These are phyloP conservation scores for Perilla frutescens DNA, from an alignment of 257 asterid species.

Conservation along the genomic window DNA sequence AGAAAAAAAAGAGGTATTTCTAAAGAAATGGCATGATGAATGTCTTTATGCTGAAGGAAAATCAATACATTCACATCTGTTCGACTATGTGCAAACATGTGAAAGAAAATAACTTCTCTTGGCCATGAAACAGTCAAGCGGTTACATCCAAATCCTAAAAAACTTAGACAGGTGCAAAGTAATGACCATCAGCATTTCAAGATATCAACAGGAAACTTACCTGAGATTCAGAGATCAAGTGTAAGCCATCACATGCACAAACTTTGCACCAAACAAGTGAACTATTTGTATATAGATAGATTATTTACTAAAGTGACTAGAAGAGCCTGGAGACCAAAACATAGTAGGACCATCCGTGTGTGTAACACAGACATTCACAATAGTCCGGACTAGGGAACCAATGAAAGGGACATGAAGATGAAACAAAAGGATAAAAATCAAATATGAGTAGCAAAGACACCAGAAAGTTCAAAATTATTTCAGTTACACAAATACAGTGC, in stretches of 20 bases:
- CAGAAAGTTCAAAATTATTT: not conserved
- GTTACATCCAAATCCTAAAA: constrained; percentile 1
- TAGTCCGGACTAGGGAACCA: not conserved
- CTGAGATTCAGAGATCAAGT: constrained; percentile 78
- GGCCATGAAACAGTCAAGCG: constrained; percentile 8
- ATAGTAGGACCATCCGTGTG: not conserved
- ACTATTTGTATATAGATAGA: constrained; percentile 6
- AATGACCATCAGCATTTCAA: constrained; percentile 54
- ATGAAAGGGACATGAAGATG: not conserved
- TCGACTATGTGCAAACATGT: constrained; percentile 16
- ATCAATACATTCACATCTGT: not conserved
- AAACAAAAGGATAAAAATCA: not conserved
- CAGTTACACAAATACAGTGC: not conserved
- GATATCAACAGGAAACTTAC: constrained; percentile 60
- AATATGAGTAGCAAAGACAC: not conserved
- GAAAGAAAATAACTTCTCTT: constrained; percentile 14
- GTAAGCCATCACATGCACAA: constrained; percentile 64
- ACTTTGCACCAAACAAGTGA: constrained; percentile 43
- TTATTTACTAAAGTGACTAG: constrained; percentile 15
- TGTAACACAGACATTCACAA: not conserved
- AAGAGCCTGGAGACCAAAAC: constrained; percentile 13
- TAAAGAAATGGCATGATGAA: constrained; percentile 16
- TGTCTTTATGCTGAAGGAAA: not conserved
- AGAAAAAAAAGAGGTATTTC: not conserved
- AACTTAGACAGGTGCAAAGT: constrained; percentile 49